Base-by-base conservation (phyloP, 1,284 basidiomycete genomes). In the Chalciporus piperatoides region DNA sequence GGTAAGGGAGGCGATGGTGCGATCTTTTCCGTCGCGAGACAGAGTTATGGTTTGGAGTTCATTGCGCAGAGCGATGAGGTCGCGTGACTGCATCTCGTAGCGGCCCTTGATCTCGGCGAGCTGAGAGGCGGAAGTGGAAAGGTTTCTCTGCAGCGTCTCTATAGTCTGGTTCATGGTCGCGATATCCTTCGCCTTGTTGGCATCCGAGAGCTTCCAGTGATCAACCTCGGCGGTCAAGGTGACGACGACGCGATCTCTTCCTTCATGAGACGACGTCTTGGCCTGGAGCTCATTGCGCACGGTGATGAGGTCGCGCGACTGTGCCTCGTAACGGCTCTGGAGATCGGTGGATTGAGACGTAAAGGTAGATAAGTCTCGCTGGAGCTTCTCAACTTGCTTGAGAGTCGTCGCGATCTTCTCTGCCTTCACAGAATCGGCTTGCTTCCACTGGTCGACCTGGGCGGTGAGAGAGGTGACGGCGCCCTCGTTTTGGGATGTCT, bases 371-470 rank as follows among this genome's bases (percentile, higher is more conserved):
- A 52, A 11, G 2, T 52, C 44, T 10, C 35, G 4, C 14, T 42
- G 28, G 17, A 53, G 25, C 14, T 33, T 37, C 23, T 53, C 30
- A 10, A 41, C 32, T 6, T 53, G 44, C 12, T 39, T 7, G 11
- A 32, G n/a, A 11, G 19, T n/a, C 5, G 33, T 27, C 17, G 17
- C 4, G 6, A 54, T 23, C n/a, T 33, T 36, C 25, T 40, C 38
- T 28, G 37, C n/a, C 23, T 49, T 54, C 17, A 25, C 11, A 27
- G 19, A 4, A 7, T 50, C 43, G 8, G 30, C 6, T 11, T 14
- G 36, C 19, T 39, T 36, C 40, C 41, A 49, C 24, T 49, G 25
- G 6, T 49, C 46, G 7, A 50, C 52, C 21, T 51, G 32, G 1
- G 10, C 23, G 1, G 32, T 37, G 4, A 55, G 42, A 4, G 56